Conservation (phyloP, 2,329 filamentous ascomycete species). For the Aspergillus sp. region DNA sequence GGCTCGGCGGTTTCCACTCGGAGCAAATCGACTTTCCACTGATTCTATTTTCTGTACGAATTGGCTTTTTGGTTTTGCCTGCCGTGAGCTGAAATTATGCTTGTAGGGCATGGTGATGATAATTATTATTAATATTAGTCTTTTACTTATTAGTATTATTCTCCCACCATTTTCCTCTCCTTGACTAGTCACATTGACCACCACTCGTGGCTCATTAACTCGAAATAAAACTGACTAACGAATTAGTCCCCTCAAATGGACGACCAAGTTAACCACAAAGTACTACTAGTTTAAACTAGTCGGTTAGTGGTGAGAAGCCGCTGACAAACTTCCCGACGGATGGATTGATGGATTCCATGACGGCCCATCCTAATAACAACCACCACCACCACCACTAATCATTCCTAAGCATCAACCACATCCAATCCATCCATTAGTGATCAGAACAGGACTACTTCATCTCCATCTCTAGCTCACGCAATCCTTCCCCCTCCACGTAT, state of each 20-base stretch:
- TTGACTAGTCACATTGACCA: too few relatives aligned
- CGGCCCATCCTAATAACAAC: background rate
- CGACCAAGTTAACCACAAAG: too few relatives aligned
- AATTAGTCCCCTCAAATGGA: too few relatives aligned
- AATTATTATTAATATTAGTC: slow-evolving; percentile 4
- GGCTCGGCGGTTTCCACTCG: slow-evolving; percentile 23
- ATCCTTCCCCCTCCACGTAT: slow-evolving; percentile 56
- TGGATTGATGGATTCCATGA: background rate
- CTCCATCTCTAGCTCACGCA: slow-evolving; percentile 35
- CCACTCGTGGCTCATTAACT: too few relatives aligned
- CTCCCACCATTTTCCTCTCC: background rate
- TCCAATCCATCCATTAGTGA: background rate
- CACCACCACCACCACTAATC: background rate
- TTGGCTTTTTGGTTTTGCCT: too few relatives aligned
- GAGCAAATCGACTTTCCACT: background rate
- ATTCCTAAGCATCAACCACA: background rate
- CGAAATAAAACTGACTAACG: too few relatives aligned
- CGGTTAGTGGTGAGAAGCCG: background rate
- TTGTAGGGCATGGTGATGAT: background rate
- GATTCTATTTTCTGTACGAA: too few relatives aligned
- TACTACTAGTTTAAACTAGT: too few relatives aligned
- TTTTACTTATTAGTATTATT: slow-evolving; percentile 4
- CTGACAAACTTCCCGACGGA: background rate
- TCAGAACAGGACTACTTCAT: background rate
- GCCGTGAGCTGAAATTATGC: too few relatives aligned